A percentile compares a stretch with the other conserved stretches of the same genome.
These are phyloP conservation scores for Ceratocystis ficicola DNA, from an alignment of 2,329 filamentous ascomycete genomes.

Conservation along the genomic window DNA sequence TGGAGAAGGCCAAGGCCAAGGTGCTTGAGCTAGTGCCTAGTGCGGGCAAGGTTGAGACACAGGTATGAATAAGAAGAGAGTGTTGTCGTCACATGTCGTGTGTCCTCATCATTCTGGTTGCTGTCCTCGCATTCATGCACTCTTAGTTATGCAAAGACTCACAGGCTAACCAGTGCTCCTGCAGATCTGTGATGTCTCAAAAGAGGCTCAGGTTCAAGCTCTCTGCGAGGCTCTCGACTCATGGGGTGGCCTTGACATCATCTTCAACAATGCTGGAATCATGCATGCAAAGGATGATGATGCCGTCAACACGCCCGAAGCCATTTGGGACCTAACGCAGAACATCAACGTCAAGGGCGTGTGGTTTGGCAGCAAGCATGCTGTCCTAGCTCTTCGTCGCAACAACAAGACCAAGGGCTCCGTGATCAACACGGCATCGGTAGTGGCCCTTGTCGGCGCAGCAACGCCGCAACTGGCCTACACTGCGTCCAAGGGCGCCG, in stretches of 20 bases:
- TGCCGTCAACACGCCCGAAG: constrained; percentile 72
- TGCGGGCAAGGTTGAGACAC: constrained; percentile 48
- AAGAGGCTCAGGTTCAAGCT: constrained; percentile 64
- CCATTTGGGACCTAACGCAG: constrained; percentile 88
- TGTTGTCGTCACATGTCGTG: too few relatives aligned
- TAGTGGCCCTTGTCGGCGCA: constrained; percentile 75
- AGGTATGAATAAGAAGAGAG: constrained; percentile 29
- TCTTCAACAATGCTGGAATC: constrained; percentile 97
- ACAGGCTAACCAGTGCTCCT: not conserved
- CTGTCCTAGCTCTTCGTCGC: constrained; percentile 64
- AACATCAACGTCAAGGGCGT: constrained; percentile 95
- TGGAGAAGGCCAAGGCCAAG: constrained; percentile 65
- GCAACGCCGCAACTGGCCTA: constrained; percentile 86
- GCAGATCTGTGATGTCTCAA: constrained; percentile 60
- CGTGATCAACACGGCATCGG: constrained; percentile 85
- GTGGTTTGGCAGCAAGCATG: constrained; percentile 93
- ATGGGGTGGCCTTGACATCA: constrained; percentile 80
- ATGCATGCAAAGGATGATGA: constrained; percentile 79
- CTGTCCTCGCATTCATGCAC: too few relatives aligned
- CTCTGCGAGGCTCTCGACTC: constrained; percentile 63
- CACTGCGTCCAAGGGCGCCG: constrained; percentile 86
- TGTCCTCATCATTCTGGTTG: too few relatives aligned
- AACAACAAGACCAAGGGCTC: constrained; percentile 67
- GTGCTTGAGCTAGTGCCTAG: constrained; percentile 59
- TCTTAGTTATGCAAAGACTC: too few relatives aligned